A percentile compares a stretch with the other conserved stretches of the same genome.
Conservation (phyloP, 2,329 filamentous ascomycete species). For the Pseudodiploospora longispora region DNA sequence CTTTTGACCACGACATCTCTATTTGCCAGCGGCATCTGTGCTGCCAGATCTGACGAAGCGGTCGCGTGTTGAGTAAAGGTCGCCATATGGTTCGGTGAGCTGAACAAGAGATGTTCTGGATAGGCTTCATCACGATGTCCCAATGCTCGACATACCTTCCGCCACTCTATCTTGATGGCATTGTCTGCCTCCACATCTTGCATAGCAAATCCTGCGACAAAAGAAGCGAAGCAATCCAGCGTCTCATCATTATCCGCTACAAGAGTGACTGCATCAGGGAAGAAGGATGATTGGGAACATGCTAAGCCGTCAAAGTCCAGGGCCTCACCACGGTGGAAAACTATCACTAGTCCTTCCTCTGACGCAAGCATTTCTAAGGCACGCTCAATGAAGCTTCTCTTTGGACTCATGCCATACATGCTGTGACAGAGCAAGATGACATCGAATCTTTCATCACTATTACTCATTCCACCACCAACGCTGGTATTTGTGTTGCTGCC, state of each 20-base stretch:
- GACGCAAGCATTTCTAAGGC: conserved; percentile 40
- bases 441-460: conserved; percentile 36
- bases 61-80: conserved; percentile 40
- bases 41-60: conserved; percentile 32
- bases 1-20: conserved; percentile 37
- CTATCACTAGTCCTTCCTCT: conserved; percentile 36
- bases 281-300: conserved; percentile 37
- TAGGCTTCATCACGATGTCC: conserved; percentile 28
- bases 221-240: conserved; percentile 44
- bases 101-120: conserved; percentile 37
- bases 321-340: conserved; percentile 45
- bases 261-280: conserved; percentile 34
- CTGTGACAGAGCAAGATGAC: conserved; percentile 55
- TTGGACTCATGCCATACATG: conserved; percentile 51
- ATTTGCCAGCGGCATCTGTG: conserved; percentile 29
- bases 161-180: conserved; percentile 34
- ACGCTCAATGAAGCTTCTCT: conserved; percentile 34
- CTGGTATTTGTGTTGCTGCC: conserved; percentile 14
- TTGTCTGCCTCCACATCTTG: conserved; percentile 22
- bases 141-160: conserved; percentile 41
- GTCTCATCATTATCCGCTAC: conserved; percentile 36
- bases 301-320: conserved; percentile 40
- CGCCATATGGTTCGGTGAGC: conserved; percentile 40
- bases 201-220: conserved; percentile 39
- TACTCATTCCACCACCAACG: conserved; percentile 7